Evolutionary conservation across 2,329 filamentous ascomycete species (phyloP).

Genomic region (Metarhizium album): DNA sequence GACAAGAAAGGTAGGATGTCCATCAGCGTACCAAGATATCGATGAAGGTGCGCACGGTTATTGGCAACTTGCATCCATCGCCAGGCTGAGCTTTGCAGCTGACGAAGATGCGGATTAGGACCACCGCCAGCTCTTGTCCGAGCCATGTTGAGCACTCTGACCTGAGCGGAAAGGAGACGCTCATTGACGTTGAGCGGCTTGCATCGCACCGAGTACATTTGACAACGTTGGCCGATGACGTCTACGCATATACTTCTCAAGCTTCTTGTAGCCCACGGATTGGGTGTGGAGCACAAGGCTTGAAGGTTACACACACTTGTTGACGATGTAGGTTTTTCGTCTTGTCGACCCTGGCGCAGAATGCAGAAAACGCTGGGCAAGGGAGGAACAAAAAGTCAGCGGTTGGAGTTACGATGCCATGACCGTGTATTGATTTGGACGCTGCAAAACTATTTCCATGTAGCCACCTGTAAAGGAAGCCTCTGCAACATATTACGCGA

Average conservation of each 20-base stretch:
- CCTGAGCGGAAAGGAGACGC: slow-evolving; percentile 25
- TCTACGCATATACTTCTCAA: background rate
- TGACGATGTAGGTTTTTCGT: background rate
- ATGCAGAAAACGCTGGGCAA: background rate
- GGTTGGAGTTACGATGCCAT: background rate
- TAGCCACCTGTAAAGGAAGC: background rate
- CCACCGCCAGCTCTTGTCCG: slow-evolving; percentile 53
- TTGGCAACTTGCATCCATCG: slow-evolving; percentile 8
- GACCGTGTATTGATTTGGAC: background rate
- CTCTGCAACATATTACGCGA: too few relatives aligned
- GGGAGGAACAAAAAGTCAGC: background rate
- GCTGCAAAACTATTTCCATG: background rate
- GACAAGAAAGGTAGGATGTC: slow-evolving; percentile 95
- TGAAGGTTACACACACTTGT: too few relatives aligned
- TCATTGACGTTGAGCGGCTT: background rate
- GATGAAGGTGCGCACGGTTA: slow-evolving; percentile 40
- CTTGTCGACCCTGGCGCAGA: background rate
- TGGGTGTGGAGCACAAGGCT: too few relatives aligned
- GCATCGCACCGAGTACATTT: background rate
- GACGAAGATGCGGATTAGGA: slow-evolving; percentile 34
- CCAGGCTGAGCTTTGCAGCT: slow-evolving; percentile 17
- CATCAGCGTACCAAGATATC: slow-evolving; percentile 67
- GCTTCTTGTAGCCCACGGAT: too few relatives aligned
- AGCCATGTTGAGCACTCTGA: slow-evolving; percentile 62
- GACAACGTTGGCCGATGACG: background rate